These are phyloP conservation scores for Penicillium sp. DNA, from an alignment of 2,329 filamentous ascomycete species.

Conservation along the genomic window DNA sequence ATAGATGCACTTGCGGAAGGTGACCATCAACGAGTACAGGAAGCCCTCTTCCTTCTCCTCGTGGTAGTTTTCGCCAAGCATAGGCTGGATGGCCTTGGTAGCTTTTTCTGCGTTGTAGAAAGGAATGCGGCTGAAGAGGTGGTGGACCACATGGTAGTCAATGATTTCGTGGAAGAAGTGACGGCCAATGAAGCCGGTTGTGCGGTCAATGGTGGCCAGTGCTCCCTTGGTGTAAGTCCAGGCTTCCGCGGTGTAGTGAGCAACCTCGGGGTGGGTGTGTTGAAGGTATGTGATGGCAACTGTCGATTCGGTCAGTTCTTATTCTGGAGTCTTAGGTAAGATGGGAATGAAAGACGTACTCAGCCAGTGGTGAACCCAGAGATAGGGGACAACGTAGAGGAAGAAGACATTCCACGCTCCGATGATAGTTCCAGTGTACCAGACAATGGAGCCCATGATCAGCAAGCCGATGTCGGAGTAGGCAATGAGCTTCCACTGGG, in stretches of 20 bases:
- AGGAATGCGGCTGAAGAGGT: slow-evolving; percentile 61
- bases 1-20: slow-evolving; percentile 51
- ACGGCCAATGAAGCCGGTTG: slow-evolving; percentile 64
- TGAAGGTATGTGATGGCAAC: slow-evolving; percentile 75
- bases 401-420: slow-evolving; percentile 58
- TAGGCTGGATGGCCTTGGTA: slow-evolving; percentile 56
- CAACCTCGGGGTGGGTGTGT: slow-evolving; percentile 62
- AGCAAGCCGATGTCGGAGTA: slow-evolving; percentile 62
- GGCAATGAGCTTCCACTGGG: slow-evolving; percentile 57
- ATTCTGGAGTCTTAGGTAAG: not conserved
- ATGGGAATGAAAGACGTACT: slow-evolving; percentile 43
- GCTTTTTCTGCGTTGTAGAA: slow-evolving; percentile 62
- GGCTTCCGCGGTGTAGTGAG: slow-evolving; percentile 58
- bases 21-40: slow-evolving; percentile 48
- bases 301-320: slow-evolving; percentile 26
- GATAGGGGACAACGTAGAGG: slow-evolving; percentile 64
- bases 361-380: slow-evolving; percentile 72
- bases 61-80: slow-evolving; percentile 57
- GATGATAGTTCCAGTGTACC: slow-evolving; percentile 53
- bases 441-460: slow-evolving; percentile 53
- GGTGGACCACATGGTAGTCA: slow-evolving; percentile 64
- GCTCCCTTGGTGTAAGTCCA: slow-evolving; percentile 66
- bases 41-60: slow-evolving; percentile 42
- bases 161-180: slow-evolving; percentile 68
- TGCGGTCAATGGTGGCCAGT: slow-evolving; percentile 62